Evolutionary conservation across 2,329 filamentous ascomycete species (phyloP).

Genomic region (Xylariales sp.): DNA sequence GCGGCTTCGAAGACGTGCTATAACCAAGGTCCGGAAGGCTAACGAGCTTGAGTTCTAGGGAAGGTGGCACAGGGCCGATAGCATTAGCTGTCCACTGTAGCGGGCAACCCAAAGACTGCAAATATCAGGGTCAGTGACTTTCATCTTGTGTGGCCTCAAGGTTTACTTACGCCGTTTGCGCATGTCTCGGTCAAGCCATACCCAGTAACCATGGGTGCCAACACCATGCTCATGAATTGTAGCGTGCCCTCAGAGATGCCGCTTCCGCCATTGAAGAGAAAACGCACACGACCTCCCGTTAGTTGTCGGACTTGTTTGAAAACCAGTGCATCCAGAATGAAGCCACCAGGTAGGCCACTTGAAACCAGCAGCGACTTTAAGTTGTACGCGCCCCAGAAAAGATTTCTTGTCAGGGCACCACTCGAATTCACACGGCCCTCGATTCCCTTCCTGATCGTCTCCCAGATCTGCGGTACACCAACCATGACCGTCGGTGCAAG

Average conservation of each 20-base stretch:
- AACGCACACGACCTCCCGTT: constrained; percentile 87
- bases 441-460: constrained; percentile 96
- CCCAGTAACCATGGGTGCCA: constrained; percentile 93
- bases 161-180: constrained; percentile 71
- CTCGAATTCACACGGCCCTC: constrained; percentile 79
- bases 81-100: constrained; percentile 82
- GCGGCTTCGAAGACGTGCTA: constrained; percentile 75
- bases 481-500: constrained; percentile 90
- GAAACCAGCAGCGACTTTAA: constrained; percentile 69
- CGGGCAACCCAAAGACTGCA: constrained; percentile 77
- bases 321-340: constrained; percentile 81
- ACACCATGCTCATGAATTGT: constrained; percentile 89
- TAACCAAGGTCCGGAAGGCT: constrained; percentile 92
- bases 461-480: constrained; percentile 96
- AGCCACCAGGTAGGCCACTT: constrained; percentile 72
- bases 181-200: constrained; percentile 96
- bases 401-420: constrained; percentile 74
- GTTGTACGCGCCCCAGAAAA: constrained; percentile 78
- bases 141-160: background rate
- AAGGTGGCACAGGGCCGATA: constrained; percentile 81
- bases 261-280: constrained; percentile 94
- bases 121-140: constrained; percentile 19
- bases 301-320: constrained; percentile 93
- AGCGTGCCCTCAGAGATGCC: constrained; percentile 89
- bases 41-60: constrained; percentile 90